Evolutionary conservation across 768 basidiomycete species (phyloP).

Genomic region (Russula sp.): DNA sequence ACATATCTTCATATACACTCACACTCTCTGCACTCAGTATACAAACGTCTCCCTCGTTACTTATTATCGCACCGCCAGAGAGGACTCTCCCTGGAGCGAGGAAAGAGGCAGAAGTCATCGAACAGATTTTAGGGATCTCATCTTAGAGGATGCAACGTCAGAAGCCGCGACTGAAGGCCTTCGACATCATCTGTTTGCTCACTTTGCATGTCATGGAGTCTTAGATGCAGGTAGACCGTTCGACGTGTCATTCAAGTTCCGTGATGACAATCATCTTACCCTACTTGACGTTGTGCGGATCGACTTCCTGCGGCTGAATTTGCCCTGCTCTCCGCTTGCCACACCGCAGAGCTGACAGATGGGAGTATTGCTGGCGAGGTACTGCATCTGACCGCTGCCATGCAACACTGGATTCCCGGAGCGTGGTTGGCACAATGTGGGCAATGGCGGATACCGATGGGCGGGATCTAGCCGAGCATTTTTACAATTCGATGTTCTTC

Average conservation of each 20-base stretch:
- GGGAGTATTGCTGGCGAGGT: neutral
- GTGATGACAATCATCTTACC: neutral
- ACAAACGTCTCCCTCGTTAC: neutral
- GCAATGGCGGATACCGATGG: conserved; percentile 6
- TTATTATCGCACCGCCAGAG: neutral
- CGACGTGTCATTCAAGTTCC: neutral
- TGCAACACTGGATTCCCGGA: no score
- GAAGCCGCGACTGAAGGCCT: neutral
- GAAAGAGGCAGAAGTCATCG: neutral
- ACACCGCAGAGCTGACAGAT: conserved; percentile 1
- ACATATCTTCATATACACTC: neutral
- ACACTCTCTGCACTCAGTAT: conserved; percentile 1
- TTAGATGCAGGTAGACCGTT: neutral
- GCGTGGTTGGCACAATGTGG: conserved; percentile 2
- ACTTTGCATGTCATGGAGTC: conserved; percentile 11
- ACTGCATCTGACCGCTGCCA: no score
- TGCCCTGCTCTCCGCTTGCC: conserved; percentile 11
- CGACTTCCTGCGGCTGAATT: conserved; percentile 9
- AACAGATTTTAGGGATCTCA: neutral
- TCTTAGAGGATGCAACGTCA: neutral
- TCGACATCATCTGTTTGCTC: neutral
- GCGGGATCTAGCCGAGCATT: neutral
- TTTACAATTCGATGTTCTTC: neutral
- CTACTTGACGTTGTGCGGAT: conserved; percentile 1
- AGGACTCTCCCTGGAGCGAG: neutral